phyloP scores from a whole-genome alignment of 2,329 filamentous ascomycete species.

The Diaporthe citri region DNA sequence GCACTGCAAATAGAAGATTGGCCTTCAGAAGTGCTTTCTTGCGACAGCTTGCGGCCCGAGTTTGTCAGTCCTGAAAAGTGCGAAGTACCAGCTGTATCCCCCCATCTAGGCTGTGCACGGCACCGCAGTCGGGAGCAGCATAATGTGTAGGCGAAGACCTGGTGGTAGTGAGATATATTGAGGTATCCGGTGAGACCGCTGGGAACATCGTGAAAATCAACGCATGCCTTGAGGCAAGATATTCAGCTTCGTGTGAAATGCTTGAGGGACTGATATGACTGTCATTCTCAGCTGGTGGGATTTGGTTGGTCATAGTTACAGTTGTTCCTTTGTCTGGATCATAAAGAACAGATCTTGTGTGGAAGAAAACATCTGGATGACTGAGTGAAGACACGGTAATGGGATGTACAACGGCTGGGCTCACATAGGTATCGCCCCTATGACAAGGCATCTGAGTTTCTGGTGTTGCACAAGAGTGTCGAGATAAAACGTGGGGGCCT shows the following conservation, averaged over 20 bases:
- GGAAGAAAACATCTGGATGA: background rate
- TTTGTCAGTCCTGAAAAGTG: background rate
- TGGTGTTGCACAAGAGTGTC: background rate
- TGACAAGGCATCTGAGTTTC: background rate
- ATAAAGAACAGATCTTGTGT: background rate
- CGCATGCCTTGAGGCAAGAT: background rate
- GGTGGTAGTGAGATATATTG: background rate
- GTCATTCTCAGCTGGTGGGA: background rate
- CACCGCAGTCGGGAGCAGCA: background rate
- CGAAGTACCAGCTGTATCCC: background rate
- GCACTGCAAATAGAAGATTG: background rate
- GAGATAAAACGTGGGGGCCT: background rate
- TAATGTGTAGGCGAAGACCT: background rate
- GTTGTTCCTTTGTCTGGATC: fast-evolving
- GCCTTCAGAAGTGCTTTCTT: background rate
- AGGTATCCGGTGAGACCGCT: background rate
- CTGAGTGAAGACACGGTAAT: background rate
- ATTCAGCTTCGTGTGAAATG: background rate
- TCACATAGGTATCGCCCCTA: background rate
- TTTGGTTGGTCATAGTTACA: fast-evolving
- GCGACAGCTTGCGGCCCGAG: background rate
- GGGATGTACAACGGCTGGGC: background rate
- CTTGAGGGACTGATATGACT: background rate
- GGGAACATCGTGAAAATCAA: background rate
- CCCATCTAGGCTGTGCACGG: background rate